Base-by-base conservation (phyloP, 345 rosid species). In the Eucalyptus urophylla region DNA sequence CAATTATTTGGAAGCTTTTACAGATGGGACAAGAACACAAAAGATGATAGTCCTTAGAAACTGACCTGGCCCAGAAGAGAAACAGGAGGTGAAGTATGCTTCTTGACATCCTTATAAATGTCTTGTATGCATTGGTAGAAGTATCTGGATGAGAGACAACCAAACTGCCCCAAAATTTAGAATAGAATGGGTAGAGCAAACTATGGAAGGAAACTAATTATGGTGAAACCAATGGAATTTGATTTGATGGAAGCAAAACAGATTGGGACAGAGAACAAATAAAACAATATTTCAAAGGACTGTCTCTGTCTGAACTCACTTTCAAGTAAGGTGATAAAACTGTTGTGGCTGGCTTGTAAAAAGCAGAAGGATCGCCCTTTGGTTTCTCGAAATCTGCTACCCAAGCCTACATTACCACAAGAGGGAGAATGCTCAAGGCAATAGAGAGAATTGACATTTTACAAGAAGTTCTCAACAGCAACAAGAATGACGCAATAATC, bases 361-460 rank as follows among this genome's bases (percentile, higher is more conserved):
- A 96, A 50, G 98, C 97, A 91, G 99, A 95, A 47, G 99, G 99
- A 86, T 96, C 96, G 14, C 99, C 99, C 91, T 96, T 97, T 88
- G 99, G 99, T 92, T 97, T 97, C 95, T 97, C 99, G 85, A 97
- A 97, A 88, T 94, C 95, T 90, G 99, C 99, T 87, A 97, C 95
- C 99, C 99, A 97, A 86, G 94, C 93, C 99, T 97, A 88, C 87
- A 92, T 88, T 50, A 76, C 51, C 72, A 54, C 76, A 67, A 90
- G 67, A 60, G 76, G 69, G 37, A 53, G 40, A 87, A 67, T 45
- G 24, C 49, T 76, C 85, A 11, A 2, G 85, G 44, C 47, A 37
- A 76, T 19, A 37, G 83, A 76, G 12, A 76, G 45, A 37, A 76
- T 40, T 76, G 85, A 40, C 47, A 40, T 6, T 24, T 76, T 21